phyloP scores from a whole-genome alignment of 2,329 filamentous ascomycete species.

The Ceratocystis ficicola region DNA sequence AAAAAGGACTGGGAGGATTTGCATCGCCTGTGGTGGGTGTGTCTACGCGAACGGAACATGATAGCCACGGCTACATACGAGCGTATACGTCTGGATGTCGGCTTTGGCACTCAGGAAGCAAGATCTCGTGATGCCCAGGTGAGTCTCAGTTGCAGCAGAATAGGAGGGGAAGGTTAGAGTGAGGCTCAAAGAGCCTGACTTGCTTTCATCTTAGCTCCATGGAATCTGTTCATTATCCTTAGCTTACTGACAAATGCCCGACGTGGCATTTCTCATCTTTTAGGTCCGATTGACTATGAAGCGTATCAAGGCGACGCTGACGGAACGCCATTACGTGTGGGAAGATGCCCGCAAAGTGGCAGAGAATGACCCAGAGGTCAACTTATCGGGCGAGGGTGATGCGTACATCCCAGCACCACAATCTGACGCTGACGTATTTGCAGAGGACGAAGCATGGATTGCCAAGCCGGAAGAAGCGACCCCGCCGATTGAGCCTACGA shows the following conservation, averaged over 20 bases:
- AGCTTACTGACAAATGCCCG: not conserved
- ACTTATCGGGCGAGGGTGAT: slow-evolving; percentile 40
- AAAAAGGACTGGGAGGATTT: slow-evolving; percentile 89
- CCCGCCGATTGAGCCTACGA: slow-evolving; percentile 8
- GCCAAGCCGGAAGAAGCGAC: slow-evolving; percentile 18
- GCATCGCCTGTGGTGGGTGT: slow-evolving; percentile 88
- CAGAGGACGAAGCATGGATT: slow-evolving; percentile 28
- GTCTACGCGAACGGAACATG: slow-evolving; percentile 79
- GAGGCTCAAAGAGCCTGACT: not conserved
- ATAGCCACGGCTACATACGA: slow-evolving; percentile 67
- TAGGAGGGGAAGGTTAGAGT: not conserved
- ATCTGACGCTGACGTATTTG: slow-evolving; percentile 30
- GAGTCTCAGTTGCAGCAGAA: slow-evolving; percentile 28
- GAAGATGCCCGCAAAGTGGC: slow-evolving; percentile 59
- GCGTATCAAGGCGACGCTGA: slow-evolving; percentile 71
- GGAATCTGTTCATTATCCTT: not conserved
- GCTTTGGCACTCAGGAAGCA: slow-evolving; percentile 61
- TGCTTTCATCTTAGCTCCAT: not conserved
- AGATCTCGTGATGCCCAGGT: slow-evolving; percentile 54
- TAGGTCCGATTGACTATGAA: slow-evolving; percentile 69
- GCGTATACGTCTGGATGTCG: slow-evolving; percentile 52
- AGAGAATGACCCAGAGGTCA: slow-evolving; percentile 52
- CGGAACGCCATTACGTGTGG: slow-evolving; percentile 82
- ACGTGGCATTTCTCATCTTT: not conserved
- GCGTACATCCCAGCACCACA: slow-evolving; percentile 37